phyloP scores from a whole-genome alignment of 2,329 filamentous ascomycete genomes.

The Thielaviopsis musarum region DNA sequence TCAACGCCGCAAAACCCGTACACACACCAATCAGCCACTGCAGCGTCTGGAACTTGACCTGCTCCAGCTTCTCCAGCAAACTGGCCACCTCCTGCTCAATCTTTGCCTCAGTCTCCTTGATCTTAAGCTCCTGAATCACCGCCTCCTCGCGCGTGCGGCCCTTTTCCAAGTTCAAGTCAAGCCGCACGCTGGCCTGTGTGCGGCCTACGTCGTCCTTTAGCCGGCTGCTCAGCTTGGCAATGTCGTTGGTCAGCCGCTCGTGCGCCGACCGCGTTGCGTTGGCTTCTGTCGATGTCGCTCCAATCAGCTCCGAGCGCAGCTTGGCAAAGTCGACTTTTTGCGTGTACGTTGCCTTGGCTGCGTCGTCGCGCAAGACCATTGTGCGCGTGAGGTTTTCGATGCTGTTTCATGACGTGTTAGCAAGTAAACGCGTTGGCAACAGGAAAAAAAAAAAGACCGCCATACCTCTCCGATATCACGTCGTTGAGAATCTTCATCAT shows the following conservation, averaged over 20 bases:
- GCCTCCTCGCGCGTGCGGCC: conserved; percentile 91
- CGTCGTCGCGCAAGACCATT: conserved; percentile 93
- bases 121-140: conserved; percentile 89
- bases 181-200: conserved; percentile 78
- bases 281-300: conserved; percentile 79
- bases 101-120: conserved; percentile 96
- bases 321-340: conserved; percentile 98
- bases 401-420: conserved; percentile 23
- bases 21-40: conserved; percentile 93
- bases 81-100: conserved; percentile 96
- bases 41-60: conserved; percentile 93
- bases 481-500: conserved; percentile 97
- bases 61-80: conserved; percentile 78
- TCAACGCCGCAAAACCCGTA: conserved; percentile 47
- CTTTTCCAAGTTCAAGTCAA: conserved; percentile 94
- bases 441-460: background rate
- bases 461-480: conserved; percentile 82
- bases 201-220: conserved; percentile 86
- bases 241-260: conserved; percentile 83
- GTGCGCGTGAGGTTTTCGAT: conserved; percentile 95
- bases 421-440: background rate
- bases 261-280: conserved; percentile 78
- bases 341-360: conserved; percentile 61
- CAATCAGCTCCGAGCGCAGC: conserved; percentile 82
- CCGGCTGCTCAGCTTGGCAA: conserved; percentile 80